These are phyloP conservation scores for Mucor mucedo DNA, from an alignment of 371 early-diverging fungal genomes.

Conservation along the genomic window DNA sequence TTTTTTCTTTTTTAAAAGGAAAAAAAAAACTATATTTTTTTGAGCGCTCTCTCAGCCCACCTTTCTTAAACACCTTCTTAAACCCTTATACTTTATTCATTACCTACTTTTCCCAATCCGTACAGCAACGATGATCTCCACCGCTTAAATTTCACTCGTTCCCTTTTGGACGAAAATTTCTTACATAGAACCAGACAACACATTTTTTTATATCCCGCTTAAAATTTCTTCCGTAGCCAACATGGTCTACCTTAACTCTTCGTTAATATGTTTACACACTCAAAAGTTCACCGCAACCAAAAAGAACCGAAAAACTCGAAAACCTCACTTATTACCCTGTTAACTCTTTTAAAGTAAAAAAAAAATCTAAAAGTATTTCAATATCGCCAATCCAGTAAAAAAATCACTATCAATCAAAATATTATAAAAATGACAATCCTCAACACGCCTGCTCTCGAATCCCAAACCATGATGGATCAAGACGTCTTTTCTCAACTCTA, in stretches of 20 bases:
- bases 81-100: conserved; percentile 4
- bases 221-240: conserved; percentile 23
- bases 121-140: conserved; percentile 29
- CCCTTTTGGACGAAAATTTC: conserved; percentile 16
- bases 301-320: conserved; percentile 42
- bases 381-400: conserved; percentile 1
- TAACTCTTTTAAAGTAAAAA: conserved; percentile 20
- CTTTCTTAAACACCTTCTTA: conserved; percentile 4
- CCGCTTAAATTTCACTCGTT: conserved; percentile 32
- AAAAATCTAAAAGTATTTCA: neutral
- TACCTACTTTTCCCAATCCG: conserved; percentile 5
- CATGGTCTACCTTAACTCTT: conserved; percentile 31
- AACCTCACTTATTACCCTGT: conserved; percentile 20
- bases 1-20: neutral
- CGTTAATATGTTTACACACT: conserved; percentile 32
- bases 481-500: conserved; percentile 42
- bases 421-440: conserved; percentile 13
- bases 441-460: conserved; percentile 16
- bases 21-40: conserved; percentile 2
- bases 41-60: neutral
- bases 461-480: conserved; percentile 27
- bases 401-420: neutral
- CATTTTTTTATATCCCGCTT: conserved; percentile 20
- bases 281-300: conserved; percentile 14
- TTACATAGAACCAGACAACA: conserved; percentile 13